Percentiles rank a stretch among this genome's conserved stretches.
phyloP scores from a whole-genome alignment of 2,329 filamentous ascomycete genomes.

The Verticillium tricorpus region DNA sequence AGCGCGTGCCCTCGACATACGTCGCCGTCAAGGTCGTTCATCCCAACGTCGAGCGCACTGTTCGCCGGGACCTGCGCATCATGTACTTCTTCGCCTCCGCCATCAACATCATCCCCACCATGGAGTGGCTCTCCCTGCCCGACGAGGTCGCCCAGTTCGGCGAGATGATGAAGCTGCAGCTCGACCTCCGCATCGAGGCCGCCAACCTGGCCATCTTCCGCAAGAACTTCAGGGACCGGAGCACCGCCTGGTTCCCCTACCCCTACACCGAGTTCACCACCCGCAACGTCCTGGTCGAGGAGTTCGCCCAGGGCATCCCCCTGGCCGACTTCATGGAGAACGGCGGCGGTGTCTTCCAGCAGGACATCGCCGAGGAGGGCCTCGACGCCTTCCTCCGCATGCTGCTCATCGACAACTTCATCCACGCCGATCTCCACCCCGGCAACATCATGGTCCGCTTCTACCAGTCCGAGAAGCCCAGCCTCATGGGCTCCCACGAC shows the following conservation, averaged over 20 bases:
- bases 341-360: conserved; percentile 86
- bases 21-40: conserved; percentile 96
- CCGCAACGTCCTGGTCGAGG: conserved; percentile 86
- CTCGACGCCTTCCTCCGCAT: conserved; percentile 95
- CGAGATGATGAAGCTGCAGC: conserved; percentile 97
- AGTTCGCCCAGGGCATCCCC: conserved; percentile 93
- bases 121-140: conserved; percentile 94
- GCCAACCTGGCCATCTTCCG: conserved; percentile 87
- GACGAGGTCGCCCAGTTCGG: conserved; percentile 93
- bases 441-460: conserved; percentile 99
- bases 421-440: conserved; percentile 92
- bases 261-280: conserved; percentile 92
- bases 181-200: conserved; percentile 91
- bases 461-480: conserved; percentile 74
- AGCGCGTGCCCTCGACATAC: conserved; percentile 81
- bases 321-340: conserved; percentile 86
- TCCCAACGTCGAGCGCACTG: conserved; percentile 82
- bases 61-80: conserved; percentile 86
- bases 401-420: conserved; percentile 95
- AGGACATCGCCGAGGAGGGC: conserved; percentile 91
- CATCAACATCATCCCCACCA: conserved; percentile 84
- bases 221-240: conserved; percentile 81
- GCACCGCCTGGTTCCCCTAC: conserved; percentile 95
- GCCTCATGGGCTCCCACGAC: conserved; percentile 38
- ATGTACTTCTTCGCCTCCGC: conserved; percentile 87